Evolutionary conservation across 768 basidiomycete genomes (phyloP), one percentile per base, ranked within the genome.

Genomic region (Fibroporia radiculosa): DNA sequence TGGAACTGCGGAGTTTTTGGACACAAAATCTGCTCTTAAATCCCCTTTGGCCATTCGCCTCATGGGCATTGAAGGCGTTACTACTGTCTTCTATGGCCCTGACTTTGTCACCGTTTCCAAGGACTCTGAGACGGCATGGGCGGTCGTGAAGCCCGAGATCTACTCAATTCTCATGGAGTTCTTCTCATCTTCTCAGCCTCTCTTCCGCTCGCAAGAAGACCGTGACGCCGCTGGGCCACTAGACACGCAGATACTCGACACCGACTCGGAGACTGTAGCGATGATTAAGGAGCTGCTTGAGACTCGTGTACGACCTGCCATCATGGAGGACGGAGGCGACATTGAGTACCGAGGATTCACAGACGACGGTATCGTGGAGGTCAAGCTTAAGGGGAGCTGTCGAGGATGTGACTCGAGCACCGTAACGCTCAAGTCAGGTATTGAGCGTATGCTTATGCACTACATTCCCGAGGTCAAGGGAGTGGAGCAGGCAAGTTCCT

Each of bases 281-380:
- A 99, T 98, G 95, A 93, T 99, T 55, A 99, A 99, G 63, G 96
- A 99, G 61, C 62, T 98, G 29, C 69, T 99, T 40, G 95, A 97
- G 60, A 98, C 93, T 2, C 70, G 96, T 12, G 92, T 99, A 14
- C 70, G 96, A 44, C 96, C 96, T 4, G 89, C 93, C 4, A 98
- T 99, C 48, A 93, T 93, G 88, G 96, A 98, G 62, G 95, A 99
- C 45, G 96, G 96, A 0, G 96, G 96, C 2, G 96, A 98, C 61
- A 93, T 99, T 46, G 95, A 98, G 66, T 99, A 88, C 62, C 77
- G 84, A 27, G 93, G 90, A 3, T 95, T 98, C 57, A 74, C 77
- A 40, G 90, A 95, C 52, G 79, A 78, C 18, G 88, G 88, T 0
- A 57, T 87, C 24, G 95, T 99, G 4, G 77, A 77, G 60, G 73